Evolutionary conservation across 495 filamentous ascomycete genomes (phyloP).

Genomic region (Lentithecium fluviatile): DNA sequence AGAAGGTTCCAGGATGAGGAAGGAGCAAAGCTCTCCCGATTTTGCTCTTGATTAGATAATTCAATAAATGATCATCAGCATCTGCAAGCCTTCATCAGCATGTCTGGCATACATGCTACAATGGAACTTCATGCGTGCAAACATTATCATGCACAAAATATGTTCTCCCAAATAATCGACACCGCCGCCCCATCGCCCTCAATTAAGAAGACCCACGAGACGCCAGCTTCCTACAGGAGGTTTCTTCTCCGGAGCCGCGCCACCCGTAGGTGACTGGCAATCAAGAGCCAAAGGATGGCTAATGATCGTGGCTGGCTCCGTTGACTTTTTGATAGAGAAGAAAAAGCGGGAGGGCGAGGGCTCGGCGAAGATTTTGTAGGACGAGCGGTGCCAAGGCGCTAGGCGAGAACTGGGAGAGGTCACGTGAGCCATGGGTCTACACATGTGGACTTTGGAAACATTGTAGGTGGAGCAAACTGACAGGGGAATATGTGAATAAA

Average conservation of each 20-base stretch:
- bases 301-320: slow-evolving; percentile 41
- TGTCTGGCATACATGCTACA: too few relatives aligned
- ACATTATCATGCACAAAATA: not conserved
- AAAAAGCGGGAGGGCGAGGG: slow-evolving; percentile 22
- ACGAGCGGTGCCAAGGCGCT: slow-evolving; percentile 15
- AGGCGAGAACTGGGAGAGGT: too few relatives aligned
- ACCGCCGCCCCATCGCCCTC: slow-evolving; percentile 36
- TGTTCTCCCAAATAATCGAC: slow-evolving; percentile 38
- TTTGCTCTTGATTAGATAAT: too few relatives aligned
- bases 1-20: not conserved
- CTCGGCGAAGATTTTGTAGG: slow-evolving; percentile 26
- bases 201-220: slow-evolving; percentile 40
- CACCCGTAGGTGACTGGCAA: slow-evolving; percentile 39
- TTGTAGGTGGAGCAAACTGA: too few relatives aligned
- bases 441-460: too few relatives aligned
- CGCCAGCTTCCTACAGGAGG: slow-evolving; percentile 37
- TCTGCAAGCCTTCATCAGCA: too few relatives aligned
- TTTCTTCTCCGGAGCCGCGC: slow-evolving; percentile 38
- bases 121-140: not conserved
- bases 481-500: too few relatives aligned
- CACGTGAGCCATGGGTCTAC: too few relatives aligned
- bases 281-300: slow-evolving; percentile 24
- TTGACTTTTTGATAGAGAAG: slow-evolving; percentile 36
- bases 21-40: not conserved
- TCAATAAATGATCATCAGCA: too few relatives aligned